Evolutionary conservation across 768 basidiomycete species (phyloP), one percentile per base, ranked within the genome.

Genomic region (Nidula microcarpa): DNA sequence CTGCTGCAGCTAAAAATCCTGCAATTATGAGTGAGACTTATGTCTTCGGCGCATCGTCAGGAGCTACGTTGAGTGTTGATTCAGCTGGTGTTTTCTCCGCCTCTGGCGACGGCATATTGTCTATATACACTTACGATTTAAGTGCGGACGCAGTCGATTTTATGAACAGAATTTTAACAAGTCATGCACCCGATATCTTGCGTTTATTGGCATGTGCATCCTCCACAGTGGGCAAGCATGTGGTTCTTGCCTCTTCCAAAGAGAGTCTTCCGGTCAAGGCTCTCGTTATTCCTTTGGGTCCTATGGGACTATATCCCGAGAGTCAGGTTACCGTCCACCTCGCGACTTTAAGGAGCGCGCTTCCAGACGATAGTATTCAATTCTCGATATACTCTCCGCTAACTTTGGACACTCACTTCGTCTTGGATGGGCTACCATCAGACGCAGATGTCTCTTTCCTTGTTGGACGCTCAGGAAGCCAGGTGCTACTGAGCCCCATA

Each of bases 381-480:
- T 45, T 52, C 33, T 17, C 41, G 2, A 16, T 46, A n/a, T 52
- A 32, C 16, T 52, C 14, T 30, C 33, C 51, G 11, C 6, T n/a
- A 9, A 52, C 43, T 34, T n/a, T 11, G 11, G 43, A 52, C n/a
- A 33, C 34, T 13, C 32, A 33, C n/a, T 52, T 44, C 43, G 13
- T 51, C 36, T 23, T 23, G 23, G 23, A 23, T 23, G n/a, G 4
- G 39, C 39, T 16, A 11, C 39, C 39, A 11, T 41, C 39, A 11
- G 43, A 52, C 14, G 33, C 18, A 46, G 13, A 18, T 23, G 41
- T 68, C 33, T 52, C 59, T 13, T 58, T 74, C 51, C 48, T 58
- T 35, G 58, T 65, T 4, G 57, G 58, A 35, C 53, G 60, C 35
- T 51, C 51, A 3, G 68, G 70, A 32, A 68, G 67, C 35, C 53